Evolutionary conservation across 2,329 filamentous ascomycete genomes (phyloP).

Genomic region (Albophoma yamanashiensis): DNA sequence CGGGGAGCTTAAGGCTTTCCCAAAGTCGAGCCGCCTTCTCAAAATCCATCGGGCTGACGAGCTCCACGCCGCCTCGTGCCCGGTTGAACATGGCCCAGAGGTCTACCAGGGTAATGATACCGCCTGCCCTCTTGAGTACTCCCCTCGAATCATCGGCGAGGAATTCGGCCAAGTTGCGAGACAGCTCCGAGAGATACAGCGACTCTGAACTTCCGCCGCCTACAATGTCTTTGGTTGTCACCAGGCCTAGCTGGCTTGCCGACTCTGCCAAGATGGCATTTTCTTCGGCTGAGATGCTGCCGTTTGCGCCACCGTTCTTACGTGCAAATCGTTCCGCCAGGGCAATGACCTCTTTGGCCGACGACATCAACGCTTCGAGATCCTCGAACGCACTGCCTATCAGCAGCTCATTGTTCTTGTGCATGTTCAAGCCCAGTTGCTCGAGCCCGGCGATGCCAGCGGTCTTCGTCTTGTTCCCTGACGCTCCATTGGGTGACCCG

Average conservation of each 20-base stretch:
- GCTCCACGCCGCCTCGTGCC: constrained; percentile 82
- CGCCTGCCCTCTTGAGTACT: constrained; percentile 67
- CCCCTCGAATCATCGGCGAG: constrained; percentile 75
- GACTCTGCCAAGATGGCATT: constrained; percentile 70
- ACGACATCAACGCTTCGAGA: constrained; percentile 92
- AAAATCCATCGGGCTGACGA: constrained; percentile 86
- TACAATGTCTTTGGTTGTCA: constrained; percentile 94
- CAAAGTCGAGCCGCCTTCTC: constrained; percentile 81
- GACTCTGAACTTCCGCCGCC: constrained; percentile 65
- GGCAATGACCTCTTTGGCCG: constrained; percentile 89
- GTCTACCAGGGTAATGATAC: constrained; percentile 82
- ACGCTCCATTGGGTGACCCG: constrained; percentile 12
- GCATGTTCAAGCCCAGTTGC: constrained; percentile 69
- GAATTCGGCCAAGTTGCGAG: constrained; percentile 79
- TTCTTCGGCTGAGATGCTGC: constrained; percentile 56
- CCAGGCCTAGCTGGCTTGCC: constrained; percentile 65
- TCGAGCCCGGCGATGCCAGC: constrained; percentile 91
- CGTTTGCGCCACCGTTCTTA: constrained; percentile 47
- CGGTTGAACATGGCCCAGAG: constrained; percentile 94
- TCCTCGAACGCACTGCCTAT: constrained; percentile 95
- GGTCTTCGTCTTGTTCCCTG: constrained; percentile 38
- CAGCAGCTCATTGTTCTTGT: constrained; percentile 85
- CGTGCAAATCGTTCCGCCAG: constrained; percentile 80
- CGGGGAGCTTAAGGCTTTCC: constrained; percentile 77
- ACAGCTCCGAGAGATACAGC: constrained; percentile 80